Conservation (phyloP, 495 filamentous ascomycete species). For the Mycothermus thermophilus region DNA sequence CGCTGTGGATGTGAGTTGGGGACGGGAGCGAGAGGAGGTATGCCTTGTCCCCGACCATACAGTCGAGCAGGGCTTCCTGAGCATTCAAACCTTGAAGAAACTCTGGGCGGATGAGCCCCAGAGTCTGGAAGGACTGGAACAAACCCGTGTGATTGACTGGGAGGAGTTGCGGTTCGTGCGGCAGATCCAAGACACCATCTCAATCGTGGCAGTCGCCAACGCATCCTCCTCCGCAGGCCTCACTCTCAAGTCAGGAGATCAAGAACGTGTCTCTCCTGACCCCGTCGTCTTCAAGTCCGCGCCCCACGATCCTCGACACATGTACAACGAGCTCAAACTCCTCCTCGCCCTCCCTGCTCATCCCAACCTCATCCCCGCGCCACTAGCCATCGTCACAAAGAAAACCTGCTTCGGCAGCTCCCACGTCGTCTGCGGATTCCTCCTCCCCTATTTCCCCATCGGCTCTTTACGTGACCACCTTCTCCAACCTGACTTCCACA, state of each 20-base stretch:
- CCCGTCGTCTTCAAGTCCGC: too few species aligned
- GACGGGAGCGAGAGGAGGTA: too few species aligned
- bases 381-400: slow-evolving; percentile 20
- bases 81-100: too few species aligned
- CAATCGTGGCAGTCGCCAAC: slow-evolving; percentile 23
- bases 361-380: slow-evolving; percentile 16
- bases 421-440: slow-evolving; percentile 21
- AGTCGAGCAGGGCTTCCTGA: too few species aligned
- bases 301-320: slow-evolving; percentile 16
- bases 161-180: slow-evolving; percentile 20
- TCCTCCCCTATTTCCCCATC: slow-evolving; percentile 17
- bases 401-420: slow-evolving; percentile 20
- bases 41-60: too few species aligned
- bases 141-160: slow-evolving; percentile 24
- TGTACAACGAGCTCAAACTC: slow-evolving; percentile 30
- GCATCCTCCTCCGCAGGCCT: too few species aligned
- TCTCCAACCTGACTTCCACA: neutral
- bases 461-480: slow-evolving; percentile 19
- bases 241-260: too few species aligned
- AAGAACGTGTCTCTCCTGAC: too few species aligned
- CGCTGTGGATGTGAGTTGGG: too few species aligned
- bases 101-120: too few species aligned
- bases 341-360: slow-evolving; percentile 16
- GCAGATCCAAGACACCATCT: slow-evolving; percentile 30
- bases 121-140: slow-evolving; percentile 19